Base-by-base conservation (phyloP, 306 rosid genomes). In the Dalbergia oliveri region DNA sequence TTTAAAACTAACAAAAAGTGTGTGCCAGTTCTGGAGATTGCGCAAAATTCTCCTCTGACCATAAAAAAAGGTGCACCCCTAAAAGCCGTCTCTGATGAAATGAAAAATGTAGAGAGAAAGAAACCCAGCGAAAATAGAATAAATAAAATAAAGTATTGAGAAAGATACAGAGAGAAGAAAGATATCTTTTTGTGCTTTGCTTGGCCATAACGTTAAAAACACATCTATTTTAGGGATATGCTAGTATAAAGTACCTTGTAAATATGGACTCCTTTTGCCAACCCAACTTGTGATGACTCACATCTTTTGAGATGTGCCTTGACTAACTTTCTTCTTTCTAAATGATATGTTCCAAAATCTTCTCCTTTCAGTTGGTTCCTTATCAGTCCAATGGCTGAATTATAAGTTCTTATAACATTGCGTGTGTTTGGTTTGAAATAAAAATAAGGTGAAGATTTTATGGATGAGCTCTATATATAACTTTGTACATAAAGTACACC, bases 31-130 rank as follows among this genome's bases (percentile, higher is more conserved):
- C 89, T 87, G 86, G 76, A 86, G 85, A 84, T 66, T 86, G 88
- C 88, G 88, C 87, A 64, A 63, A 89, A 85, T 91, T 85, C 84
- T 77, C 83, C 81, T 85, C 86, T 75, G 77, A 86, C 86, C 70
- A 45, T 58, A 6, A 37, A 37, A 54, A 56, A 68, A 58, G 63
- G 66, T 80, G 5, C 19, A 23, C 12, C 51, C 70, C 16, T 5
- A 31, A 43, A 73, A 31, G 6, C 57, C 57, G 3, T 50, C 16
- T 5, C 16, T 2, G 31, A 47, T 2, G 4, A 5, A 14, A 51
- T 0, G 9, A 43, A 5, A 18, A 0, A 15, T 35, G 21, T 8
- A 9, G 35, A 70, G 12, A 54, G 23, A 54, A 54, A 53, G 51
- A 72, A 11, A 54, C 34, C 60, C 62, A 10, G 10, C 33, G 37